Percentiles rank a stretch among this genome's conserved stretches.
phyloP scores from a whole-genome alignment of 1,284 basidiomycete genomes.

The Sphaerobolus stellatus region DNA sequence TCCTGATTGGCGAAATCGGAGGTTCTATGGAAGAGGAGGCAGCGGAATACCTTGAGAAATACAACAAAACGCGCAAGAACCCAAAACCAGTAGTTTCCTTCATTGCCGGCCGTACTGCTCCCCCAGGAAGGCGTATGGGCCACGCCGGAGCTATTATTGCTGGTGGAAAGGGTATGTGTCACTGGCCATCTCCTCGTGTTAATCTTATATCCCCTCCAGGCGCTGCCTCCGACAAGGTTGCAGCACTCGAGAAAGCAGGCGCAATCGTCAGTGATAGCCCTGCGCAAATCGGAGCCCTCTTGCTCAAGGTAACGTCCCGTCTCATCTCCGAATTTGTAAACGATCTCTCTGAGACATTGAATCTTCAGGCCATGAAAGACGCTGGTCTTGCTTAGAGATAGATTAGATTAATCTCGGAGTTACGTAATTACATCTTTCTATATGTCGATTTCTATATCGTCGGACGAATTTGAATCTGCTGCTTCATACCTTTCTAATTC shows the following conservation, averaged over 20 bases:
- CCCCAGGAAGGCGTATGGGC: conserved; percentile 97
- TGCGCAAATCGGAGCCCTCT: conserved; percentile 87
- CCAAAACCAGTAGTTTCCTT: conserved; percentile 98
- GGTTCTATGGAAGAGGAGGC: conserved; percentile 99
- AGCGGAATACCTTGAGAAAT: conserved; percentile 89
- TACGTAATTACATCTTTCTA: conserved; percentile 15
- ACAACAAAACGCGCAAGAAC: conserved; percentile 86
- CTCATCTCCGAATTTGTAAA: conserved; percentile 2
- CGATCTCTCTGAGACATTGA: conserved; percentile 8
- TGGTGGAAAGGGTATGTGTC: conserved; percentile 85
- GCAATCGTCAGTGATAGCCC: conserved; percentile 94
- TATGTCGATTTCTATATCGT: conserved; percentile 32
- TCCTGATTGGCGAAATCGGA: conserved; percentile 98
- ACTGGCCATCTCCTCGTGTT: not conserved
- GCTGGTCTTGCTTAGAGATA: conserved; percentile 70
- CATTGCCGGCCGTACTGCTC: conserved; percentile 96
- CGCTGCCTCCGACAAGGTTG: conserved; percentile 94
- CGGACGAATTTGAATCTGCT: conserved; percentile 57
- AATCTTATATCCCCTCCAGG: conserved; percentile 42
- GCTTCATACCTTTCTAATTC: conserved; percentile 62
- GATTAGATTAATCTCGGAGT: conserved; percentile 20
- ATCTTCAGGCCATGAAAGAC: conserved; percentile 73
- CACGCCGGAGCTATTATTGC: conserved; percentile 98
- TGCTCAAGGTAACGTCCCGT: conserved; percentile 68
- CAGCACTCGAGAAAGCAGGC: conserved; percentile 91